Percentiles rank a stretch among this genome's conserved stretches.
phyloP scores from a whole-genome alignment of 257 asterid species.

The Lantana camara region DNA sequence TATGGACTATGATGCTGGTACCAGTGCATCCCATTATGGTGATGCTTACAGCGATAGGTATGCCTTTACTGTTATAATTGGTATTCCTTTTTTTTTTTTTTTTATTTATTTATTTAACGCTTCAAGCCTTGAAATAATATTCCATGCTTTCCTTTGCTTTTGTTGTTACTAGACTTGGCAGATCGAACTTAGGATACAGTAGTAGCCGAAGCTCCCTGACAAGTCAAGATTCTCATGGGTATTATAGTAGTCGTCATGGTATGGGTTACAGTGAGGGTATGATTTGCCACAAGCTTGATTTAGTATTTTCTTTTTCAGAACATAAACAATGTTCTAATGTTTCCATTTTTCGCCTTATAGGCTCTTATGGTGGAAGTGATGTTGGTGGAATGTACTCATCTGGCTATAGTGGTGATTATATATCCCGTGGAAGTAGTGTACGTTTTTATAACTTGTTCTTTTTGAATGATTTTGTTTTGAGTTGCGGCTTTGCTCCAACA shows the following conservation, averaged over 20 bases:
- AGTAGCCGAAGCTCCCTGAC: slow-evolving; percentile 75
- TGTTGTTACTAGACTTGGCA: slow-evolving; percentile 55
- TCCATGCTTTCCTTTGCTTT: not conserved
- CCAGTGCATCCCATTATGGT: slow-evolving; percentile 75
- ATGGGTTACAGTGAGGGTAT: slow-evolving; percentile 86
- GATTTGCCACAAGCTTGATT: slow-evolving; percentile 11
- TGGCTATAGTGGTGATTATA: slow-evolving; percentile 73
- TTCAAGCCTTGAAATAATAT: too few relatives aligned
- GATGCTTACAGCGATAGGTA: slow-evolving; percentile 91
- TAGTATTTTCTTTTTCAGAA: not conserved
- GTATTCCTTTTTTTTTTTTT: slow-evolving; percentile 5
- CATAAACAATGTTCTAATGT: not conserved
- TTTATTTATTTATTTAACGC: too few relatives aligned
- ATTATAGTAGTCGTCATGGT: slow-evolving; percentile 80
- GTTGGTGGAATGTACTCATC: slow-evolving; percentile 86
- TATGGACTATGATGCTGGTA: slow-evolving; percentile 73
- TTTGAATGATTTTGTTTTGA: not conserved
- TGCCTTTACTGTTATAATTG: slow-evolving; percentile 12
- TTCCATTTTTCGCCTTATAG: slow-evolving; percentile 39
- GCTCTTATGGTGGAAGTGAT: slow-evolving; percentile 78
- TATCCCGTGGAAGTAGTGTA: slow-evolving; percentile 85
- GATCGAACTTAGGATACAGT: slow-evolving; percentile 80
- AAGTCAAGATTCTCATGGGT: slow-evolving; percentile 81
- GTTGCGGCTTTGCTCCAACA: not conserved
- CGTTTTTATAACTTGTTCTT: slow-evolving; percentile 19